Base-by-base conservation (phyloP, 495 filamentous ascomycete species). In the Xylaria flabelliformis region DNA sequence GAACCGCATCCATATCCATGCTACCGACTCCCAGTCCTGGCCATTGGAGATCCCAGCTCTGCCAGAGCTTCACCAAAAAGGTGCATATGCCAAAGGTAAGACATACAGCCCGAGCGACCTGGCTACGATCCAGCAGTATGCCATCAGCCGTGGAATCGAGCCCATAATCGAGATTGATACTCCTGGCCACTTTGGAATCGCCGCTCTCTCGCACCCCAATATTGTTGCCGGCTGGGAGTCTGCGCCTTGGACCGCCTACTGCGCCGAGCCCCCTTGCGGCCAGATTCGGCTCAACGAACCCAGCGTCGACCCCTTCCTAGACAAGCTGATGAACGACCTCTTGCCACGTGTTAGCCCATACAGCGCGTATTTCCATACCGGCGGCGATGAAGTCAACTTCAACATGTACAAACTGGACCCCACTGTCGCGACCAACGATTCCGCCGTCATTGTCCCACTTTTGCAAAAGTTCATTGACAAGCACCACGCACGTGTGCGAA, bases 11-110 rank as follows among this genome's bases (percentile, higher is more conserved):
- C 93, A 95, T 80, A 78, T 94, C 32, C 93, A 96, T 80, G 86
- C 90, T 55, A 94, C 93, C 0, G 93, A 96, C 77, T 88, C 91
- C 29, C 93, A 96, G 77, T 92, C 91, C 9, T 96, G 93, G 93
- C 93, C 93, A 3, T 82, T 96, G 36, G 91, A 91, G 72, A 91
- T 95, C 69, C 91, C 92, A 2, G 76, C 90, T 7, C 77, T 95
- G 68, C 93, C 93, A 12, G 85, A 89, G 69, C 85, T 96, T 8
- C 83, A 93, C 17, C 70, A 83, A 29, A 88, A 91, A 77, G 93
- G 93, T 56, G 90, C 91, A 2, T 94, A 95, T 72, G 80, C 80
- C 39, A 80, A 81, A 0, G 86, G 84, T 56, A 81, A 89, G 67
- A 86, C 85, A 0, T 96, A 94, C 79, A 87, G 85, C n/a, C 85